Evolutionary conservation across 805 yeast species (phyloP), one percentile per base, ranked within the genome.

Genomic region (Hanseniaspora singularis): DNA sequence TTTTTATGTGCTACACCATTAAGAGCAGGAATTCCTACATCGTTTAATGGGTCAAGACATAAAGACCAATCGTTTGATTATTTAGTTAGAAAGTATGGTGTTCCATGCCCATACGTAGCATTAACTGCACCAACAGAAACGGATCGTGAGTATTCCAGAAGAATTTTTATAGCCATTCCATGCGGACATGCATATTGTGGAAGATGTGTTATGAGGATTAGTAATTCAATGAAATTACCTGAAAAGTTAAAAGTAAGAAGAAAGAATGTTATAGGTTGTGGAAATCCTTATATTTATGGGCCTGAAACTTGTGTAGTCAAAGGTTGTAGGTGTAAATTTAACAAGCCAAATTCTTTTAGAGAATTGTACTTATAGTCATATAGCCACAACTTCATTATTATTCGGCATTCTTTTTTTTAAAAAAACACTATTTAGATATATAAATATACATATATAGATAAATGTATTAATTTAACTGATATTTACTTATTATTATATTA

Each of bases 161-260:
- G 86, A 50, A 72, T 81, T 2, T 86, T 79, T 56, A 24, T 46
- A n/a, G 69, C 71, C 16, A 72, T 83, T 0, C 62, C 64, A 33
- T 86, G 96, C 66, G 95, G 95, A 0, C 96, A 86, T 64, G 72
- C 78, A 0, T 86, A 75, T 59, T 86, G 96, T 61, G 96, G 95
- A 1, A 63, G 89, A 34, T 86, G 96, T 63, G 81, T 81, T 19
- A 74, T 74, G 52, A 72, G 77, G 54, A 76, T 81, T n/a, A 72
- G 71, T 15, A 69, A 72, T 54, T 55, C 67, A 3, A 57, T 59
- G 49, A 54, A 53, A 0, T 51, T 51, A 8, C 50, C 51, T 30
- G 54, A 53, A 38, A 40, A 45, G 16, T 50, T 57, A 2, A 63
- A 57, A 51, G 58, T 52, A 47, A 54, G 52, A 33, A 52, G 56